Percentiles rank a stretch among this genome's conserved stretches.
Conservation (phyloP, 495 filamentous ascomycete species). For the Penicillium paradoxum region DNA sequence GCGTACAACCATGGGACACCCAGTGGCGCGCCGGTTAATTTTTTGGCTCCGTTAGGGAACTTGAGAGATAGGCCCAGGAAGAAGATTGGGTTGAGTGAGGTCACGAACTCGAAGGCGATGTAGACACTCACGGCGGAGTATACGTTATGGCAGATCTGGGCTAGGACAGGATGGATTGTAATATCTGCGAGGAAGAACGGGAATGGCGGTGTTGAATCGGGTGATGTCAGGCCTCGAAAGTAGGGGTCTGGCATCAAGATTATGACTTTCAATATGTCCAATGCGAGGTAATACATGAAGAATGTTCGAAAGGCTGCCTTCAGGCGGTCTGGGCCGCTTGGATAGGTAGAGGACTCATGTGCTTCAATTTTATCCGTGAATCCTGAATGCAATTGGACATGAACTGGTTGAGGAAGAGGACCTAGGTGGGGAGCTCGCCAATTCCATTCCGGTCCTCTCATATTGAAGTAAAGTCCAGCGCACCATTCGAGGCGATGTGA, state of each 20-base stretch:
- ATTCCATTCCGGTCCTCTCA: constrained; percentile 76
- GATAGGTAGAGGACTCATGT: constrained; percentile 6
- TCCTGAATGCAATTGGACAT: constrained; percentile 32
- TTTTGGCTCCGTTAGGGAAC: constrained; percentile 33
- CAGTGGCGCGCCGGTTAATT: constrained; percentile 40
- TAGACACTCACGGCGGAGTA: constrained; percentile 48
- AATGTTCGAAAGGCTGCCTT: constrained; percentile 41
- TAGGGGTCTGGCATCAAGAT: constrained; percentile 67
- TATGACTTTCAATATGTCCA: constrained; percentile 62
- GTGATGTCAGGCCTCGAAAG: constrained; percentile 48
- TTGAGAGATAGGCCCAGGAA: constrained; percentile 52
- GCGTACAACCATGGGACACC: constrained; percentile 63
- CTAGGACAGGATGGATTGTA: constrained; percentile 19
- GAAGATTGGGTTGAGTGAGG: constrained; percentile 50
- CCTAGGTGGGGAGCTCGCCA: constrained; percentile 59
- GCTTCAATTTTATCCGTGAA: constrained; percentile 2
- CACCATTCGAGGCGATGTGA: constrained; percentile 66
- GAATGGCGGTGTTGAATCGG: constrained; percentile 38
- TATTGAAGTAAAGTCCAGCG: constrained; percentile 60
- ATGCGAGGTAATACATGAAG: constrained; percentile 51
- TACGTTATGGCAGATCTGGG: constrained; percentile 46
- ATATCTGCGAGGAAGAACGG: constrained; percentile 36
- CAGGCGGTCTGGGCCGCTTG: constrained; percentile 43
- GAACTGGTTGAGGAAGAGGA: constrained; percentile 49
- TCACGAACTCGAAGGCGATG: constrained; percentile 50